Evolutionary conservation across 1,284 basidiomycete species (phyloP), one percentile per base, ranked within the genome.

Genomic region (Trametes versicolor): DNA sequence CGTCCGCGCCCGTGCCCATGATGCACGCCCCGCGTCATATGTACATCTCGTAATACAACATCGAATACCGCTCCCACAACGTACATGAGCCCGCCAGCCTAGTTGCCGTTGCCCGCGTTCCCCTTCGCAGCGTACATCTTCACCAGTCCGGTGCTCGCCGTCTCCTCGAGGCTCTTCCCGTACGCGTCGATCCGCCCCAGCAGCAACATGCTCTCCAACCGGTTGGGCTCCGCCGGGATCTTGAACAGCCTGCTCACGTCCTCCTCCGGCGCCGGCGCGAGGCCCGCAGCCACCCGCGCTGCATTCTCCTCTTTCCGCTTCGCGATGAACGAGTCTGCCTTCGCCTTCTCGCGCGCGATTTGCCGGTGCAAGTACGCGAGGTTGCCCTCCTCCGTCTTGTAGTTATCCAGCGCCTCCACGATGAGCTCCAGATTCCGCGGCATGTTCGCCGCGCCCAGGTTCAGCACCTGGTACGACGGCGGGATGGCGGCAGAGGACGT

Each of bases 241-340:
- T 93, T 96, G 84, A 96, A 96, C 75, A 95, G 74, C 70, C 91
- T 85, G 76, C 87, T 86, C 55, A 95, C 85, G 73, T 95, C 93
- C 74, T 97, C 94, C 75, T 94, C 90, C 0, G 95, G 96, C 29
- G 98, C 83, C 64, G 96, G 94, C 41, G 89, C 86, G 63, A 98
- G 82, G 10, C 96, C 96, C 73, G 97, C 93, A 55, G 90, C 90
- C 68, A 92, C 87, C 62, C 97, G 87, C 64, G 85, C 82, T 25
- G 87, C 88, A 76, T 97, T 98, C 80, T 99, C 97, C 74, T 97
- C 95, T 75, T 93, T 93, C 71, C 96, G 88, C 77, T 95, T 95
- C 72, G 86, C 85, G 62, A 97, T 79, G 72, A 91, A 90, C 62
- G 83, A 82, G 67, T 99, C 97, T 65, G 96, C 94, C 67, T 89